Evolutionary conservation across 73 alveolate species (phyloP), one percentile per base, ranked within the genome.

Genomic region (Paramecium pentaurelia): DNA sequence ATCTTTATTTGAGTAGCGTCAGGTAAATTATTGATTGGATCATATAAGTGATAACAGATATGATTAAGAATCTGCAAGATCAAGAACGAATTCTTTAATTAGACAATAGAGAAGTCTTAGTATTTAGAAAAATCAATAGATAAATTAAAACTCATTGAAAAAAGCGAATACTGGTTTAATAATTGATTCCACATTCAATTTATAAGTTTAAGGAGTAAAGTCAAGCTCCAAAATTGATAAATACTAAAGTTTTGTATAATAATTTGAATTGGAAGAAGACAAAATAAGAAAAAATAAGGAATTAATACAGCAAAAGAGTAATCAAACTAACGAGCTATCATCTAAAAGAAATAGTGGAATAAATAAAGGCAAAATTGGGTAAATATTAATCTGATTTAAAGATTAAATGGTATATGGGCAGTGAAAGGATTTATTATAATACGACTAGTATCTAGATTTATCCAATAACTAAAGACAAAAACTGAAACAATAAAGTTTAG

Each of bases 401-500:
- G 91, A 6, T 80, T 80, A 18, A 80, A 40, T 45, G 30, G 11
- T 40, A 22, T 28, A 12, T 80, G 91, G 91, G 45, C 47, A 27
- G 20, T 6, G 25, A 80, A 80, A 18, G 77, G 54, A 18, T 80
- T 45, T 49, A 47, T 20, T 9, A 80, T 80, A 22, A 80, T 80
- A 8, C 8, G 91, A 25, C 14, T 80, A 22, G 91, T 80, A 44
- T 45, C 91, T 11, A 80, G 75, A 36, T 80, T 80, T 49, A 80
- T 80, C 28, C 30, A 80, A 45, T 80, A 80, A 16, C 27, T 80
- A 27, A 80, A 80, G 49, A 80, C 91, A 14, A 80, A 80, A 80
- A 80, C 91, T 8, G 91, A 80, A 49, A 80, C 64, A 7, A 42
- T 80, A n/a, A 80, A 80, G 32, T 80, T 80, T 80, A 80, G 91